Conservation (phyloP, 148 eudicot genomes). For the Persicaria tinctoria region DNA sequence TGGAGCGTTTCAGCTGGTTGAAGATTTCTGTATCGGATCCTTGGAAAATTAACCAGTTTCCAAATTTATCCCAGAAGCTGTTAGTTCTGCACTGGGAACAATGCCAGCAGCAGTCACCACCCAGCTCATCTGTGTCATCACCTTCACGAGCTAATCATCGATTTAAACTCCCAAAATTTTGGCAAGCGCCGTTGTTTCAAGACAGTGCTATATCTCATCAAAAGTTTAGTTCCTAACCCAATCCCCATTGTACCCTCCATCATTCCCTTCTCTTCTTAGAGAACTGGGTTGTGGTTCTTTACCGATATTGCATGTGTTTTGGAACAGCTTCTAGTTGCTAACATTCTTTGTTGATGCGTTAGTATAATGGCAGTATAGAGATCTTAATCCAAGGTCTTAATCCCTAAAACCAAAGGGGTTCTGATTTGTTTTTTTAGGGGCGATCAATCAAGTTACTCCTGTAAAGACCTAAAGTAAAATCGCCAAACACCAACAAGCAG, state of each 20-base stretch:
- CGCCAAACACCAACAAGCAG: background rate
- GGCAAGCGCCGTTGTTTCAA: background rate
- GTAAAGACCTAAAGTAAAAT: background rate
- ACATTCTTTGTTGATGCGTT: background rate
- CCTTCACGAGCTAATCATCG: background rate
- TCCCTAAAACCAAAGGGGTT: background rate
- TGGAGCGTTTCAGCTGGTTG: conserved; percentile 81
- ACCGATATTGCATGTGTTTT: background rate
- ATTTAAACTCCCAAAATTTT: background rate
- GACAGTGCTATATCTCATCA: background rate
- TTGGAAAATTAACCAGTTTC: conserved; percentile 32
- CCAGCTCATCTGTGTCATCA: background rate
- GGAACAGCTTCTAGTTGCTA: background rate
- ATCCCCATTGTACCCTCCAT: background rate
- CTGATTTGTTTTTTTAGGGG: too few species aligned
- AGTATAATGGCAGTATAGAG: background rate
- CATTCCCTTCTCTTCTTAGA: background rate
- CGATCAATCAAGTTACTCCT: background rate
- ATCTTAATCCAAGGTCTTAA: background rate
- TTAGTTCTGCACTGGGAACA: conserved; percentile 10
- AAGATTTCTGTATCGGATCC: conserved; percentile 76
- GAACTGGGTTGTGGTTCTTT: background rate
- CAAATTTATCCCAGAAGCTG: background rate
- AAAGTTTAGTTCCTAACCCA: background rate
- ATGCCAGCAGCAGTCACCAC: background rate